These are phyloP conservation scores for Ustilago trichophora DNA, from an alignment of 1,284 basidiomycete species.

Conservation along the genomic window DNA sequence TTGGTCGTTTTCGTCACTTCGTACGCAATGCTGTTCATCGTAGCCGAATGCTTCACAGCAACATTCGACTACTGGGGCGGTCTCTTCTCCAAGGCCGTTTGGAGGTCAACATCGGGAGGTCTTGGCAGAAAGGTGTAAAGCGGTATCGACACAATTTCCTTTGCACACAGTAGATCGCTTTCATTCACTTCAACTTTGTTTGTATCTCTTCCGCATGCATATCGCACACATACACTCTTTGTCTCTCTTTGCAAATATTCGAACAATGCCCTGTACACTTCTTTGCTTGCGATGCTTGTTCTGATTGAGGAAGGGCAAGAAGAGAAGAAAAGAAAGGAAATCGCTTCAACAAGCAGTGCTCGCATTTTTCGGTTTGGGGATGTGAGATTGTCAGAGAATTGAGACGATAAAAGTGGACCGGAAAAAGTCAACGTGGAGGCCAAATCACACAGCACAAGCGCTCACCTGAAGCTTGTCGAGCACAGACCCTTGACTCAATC, in stretches of 20 bases:
- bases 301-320: no score
- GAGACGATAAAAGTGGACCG: not conserved
- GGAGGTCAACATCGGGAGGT: constrained; percentile 51
- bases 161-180: not conserved
- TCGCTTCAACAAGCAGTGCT: no score
- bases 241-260: no score
- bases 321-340: no score
- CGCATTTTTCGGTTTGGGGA: not conserved
- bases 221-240: constrained; percentile 2
- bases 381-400: not conserved
- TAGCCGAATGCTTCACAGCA: constrained; percentile 53
- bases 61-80: constrained; percentile 59
- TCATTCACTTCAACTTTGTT: no score
- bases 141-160: no score
- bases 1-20: constrained; percentile 51
- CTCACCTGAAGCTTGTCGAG: no score
- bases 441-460: no score
- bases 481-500: constrained; percentile 7
- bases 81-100: constrained; percentile 52
- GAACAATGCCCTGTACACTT: no score
- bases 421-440: constrained; percentile 11
- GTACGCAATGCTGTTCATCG: constrained; percentile 41
- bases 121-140: constrained; percentile 37
- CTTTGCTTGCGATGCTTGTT: no score
- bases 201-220: no score